Evolutionary conservation across 1,139 yeast species (phyloP).

Genomic region (Hansenula anomala): DNA sequence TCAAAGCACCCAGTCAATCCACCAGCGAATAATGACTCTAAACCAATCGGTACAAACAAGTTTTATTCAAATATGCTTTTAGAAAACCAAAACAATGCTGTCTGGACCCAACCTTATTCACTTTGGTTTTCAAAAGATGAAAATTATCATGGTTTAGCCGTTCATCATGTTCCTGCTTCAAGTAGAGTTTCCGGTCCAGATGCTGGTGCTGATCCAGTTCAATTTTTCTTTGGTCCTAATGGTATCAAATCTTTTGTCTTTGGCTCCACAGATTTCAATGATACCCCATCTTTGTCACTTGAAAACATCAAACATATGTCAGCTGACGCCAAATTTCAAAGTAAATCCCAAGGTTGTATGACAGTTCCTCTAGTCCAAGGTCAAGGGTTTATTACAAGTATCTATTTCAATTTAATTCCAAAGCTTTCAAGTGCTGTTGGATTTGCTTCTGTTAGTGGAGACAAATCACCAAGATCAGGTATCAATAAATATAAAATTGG

Average conservation of each 20-base stretch:
- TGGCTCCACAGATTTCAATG: slow-evolving; percentile 28
- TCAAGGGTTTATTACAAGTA: slow-evolving; percentile 66
- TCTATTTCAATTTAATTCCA: slow-evolving; percentile 52
- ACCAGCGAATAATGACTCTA: slow-evolving; percentile 28
- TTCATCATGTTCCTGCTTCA: slow-evolving; percentile 55
- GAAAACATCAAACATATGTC: slow-evolving; percentile 28
- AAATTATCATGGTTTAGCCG: slow-evolving; percentile 51
- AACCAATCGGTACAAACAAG: slow-evolving; percentile 74
- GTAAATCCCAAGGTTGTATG: slow-evolving; percentile 22
- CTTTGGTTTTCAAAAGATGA: slow-evolving; percentile 52
- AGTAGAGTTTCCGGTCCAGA: slow-evolving; percentile 67
- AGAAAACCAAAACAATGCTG: slow-evolving; percentile 55
- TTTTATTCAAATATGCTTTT: slow-evolving; percentile 77
- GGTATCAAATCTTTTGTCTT: slow-evolving; percentile 31
- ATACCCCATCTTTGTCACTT: slow-evolving; percentile 21
- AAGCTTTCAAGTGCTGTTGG: slow-evolving; percentile 61
- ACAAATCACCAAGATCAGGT: slow-evolving; percentile 26
- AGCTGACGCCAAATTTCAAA: slow-evolving; percentile 21
- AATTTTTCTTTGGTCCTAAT: slow-evolving; percentile 29
- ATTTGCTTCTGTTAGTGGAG: slow-evolving; percentile 32
- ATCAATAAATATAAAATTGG: slow-evolving; percentile 36
- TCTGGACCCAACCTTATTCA: slow-evolving; percentile 83
- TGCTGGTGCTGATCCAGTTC: slow-evolving; percentile 25
- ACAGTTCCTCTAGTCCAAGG: slow-evolving; percentile 50
- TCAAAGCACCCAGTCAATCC: slow-evolving; percentile 46